phyloP scores from a whole-genome alignment of 495 filamentous ascomycete species.

The Neurospora pannonica region DNA sequence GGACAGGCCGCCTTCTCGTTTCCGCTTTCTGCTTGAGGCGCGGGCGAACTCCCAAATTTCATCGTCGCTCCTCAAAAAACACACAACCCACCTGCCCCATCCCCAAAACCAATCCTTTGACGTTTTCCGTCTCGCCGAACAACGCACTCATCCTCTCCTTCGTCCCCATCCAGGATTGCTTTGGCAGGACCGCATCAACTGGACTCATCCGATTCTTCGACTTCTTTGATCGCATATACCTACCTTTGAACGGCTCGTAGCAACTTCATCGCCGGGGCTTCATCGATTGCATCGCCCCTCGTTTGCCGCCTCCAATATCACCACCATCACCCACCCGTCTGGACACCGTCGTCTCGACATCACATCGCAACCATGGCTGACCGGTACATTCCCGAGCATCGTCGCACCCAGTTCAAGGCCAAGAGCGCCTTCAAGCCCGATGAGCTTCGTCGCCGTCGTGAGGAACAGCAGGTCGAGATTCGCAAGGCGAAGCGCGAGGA shows the following conservation, averaged over 20 bases:
- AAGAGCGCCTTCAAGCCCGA: conserved; percentile 97
- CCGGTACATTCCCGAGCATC: conserved; percentile 98
- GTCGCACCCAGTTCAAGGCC: conserved; percentile 97
- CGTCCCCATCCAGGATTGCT: background rate
- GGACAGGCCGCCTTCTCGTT: conserved; percentile 10
- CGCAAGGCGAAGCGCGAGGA: conserved; percentile 96
- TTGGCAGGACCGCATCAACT: background rate
- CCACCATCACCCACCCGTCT: conserved; percentile 21
- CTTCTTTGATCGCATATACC: conserved; percentile 37
- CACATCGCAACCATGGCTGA: conserved; percentile 71
- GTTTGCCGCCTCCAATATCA: conserved; percentile 24
- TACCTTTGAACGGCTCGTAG: conserved; percentile 30
- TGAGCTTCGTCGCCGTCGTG: conserved; percentile 94
- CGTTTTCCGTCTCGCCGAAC: background rate
- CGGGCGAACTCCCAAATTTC: conserved; percentile 17
- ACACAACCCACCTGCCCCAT: conserved; percentile 15
- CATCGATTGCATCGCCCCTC: background rate
- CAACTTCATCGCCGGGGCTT: background rate
- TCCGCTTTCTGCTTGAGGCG: conserved; percentile 20
- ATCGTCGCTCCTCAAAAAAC: conserved; percentile 25
- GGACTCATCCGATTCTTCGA: conserved; percentile 47
- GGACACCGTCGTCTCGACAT: conserved; percentile 10
- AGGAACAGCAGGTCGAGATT: conserved; percentile 98
- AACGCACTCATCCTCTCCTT: background rate
- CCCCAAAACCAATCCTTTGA: conserved; percentile 24